Evolutionary conservation across 2,329 filamentous ascomycete genomes (phyloP), one percentile per base, ranked within the genome.

Genomic region (Fusarium tanahbumbuense): DNA sequence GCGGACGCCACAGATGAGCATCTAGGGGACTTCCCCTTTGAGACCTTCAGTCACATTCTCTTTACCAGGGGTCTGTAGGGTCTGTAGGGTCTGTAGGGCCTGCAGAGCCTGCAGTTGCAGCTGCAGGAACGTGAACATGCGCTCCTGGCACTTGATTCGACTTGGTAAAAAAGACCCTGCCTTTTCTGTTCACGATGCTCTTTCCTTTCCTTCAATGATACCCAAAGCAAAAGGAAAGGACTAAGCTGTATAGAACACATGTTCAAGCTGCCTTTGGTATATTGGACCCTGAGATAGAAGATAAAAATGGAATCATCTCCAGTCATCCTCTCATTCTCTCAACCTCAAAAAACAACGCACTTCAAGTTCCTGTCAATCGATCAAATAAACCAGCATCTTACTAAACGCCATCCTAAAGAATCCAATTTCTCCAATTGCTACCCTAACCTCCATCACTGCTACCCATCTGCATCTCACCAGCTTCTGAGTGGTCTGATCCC

Each of bases 141-240:
- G 68, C 58, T 15, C 28, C 8, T 40, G 45, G 40, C 68, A 71
- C 67, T 71, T 70, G 68, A 71, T 70, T 56, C 47, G 50, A 55
- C 55, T 61, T 70, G 55, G 47, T 47, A 37, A 46, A 56, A 32
- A 22, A 25, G 50, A 32, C 46, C 32, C 40, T 44, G 37, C 12
- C 15, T 40, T 49, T 37, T 22, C 45, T 65, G 37, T 46, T 57
- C 55, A 52, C 50, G 56, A 54, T 55, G 63, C 52, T 55, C 68
- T 52, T 70, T 68, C 68, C 59, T 44, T 25, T 16, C 27, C 44
- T 25, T 60, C 48, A 46, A 30, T 62, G 44, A 50, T 56, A 30
- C 41, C 25, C 42, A 50, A 54, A 18, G 42, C 15, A 16, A 18
- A 23, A 52, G 44, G 64, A 53, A 70, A 55, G 66, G 50, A 45